These are phyloP conservation scores for Berberis thunbergii DNA, from an alignment of 164 flowering plant species.

Conservation along the genomic window DNA sequence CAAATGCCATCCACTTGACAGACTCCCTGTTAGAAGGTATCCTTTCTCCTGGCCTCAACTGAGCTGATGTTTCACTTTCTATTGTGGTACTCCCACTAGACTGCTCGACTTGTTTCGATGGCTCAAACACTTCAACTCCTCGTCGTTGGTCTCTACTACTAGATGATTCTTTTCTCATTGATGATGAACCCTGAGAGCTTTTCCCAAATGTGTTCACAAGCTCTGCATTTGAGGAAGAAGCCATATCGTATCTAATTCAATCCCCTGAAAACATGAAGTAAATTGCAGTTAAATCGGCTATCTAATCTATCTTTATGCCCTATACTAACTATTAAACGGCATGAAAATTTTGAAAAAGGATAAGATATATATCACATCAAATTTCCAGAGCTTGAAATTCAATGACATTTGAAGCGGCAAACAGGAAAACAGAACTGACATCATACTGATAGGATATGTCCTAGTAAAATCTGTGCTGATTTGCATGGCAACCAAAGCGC, in stretches of 20 bases:
- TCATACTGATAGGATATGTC: too few relatives aligned
- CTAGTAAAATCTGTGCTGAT: too few relatives aligned
- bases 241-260: neutral
- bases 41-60: conserved; percentile 6
- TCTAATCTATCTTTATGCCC: too few relatives aligned
- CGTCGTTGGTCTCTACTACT: neutral
- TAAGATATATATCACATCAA: too few relatives aligned
- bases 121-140: conserved; percentile 11
- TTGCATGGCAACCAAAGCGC: too few relatives aligned
- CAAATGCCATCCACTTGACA: conserved; percentile 33
- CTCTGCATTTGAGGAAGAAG: neutral
- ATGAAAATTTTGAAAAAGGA: too few relatives aligned
- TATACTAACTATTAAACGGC: too few relatives aligned
- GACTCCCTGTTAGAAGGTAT: conserved; percentile 15
- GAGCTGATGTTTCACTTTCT: conserved; percentile 4
- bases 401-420: too few relatives aligned
- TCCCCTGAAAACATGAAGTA: neutral
- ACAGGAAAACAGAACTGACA: too few relatives aligned
- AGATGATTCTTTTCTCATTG: neutral
- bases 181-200: neutral
- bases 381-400: too few relatives aligned
- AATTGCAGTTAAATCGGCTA: neutral
- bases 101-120: neutral
- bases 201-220: neutral
- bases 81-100: conserved; percentile 4